A percentile compares a stretch with the other conserved stretches of the same genome.
phyloP scores from a whole-genome alignment of 805 yeast species.

The Cyberlindnera japonica region DNA sequence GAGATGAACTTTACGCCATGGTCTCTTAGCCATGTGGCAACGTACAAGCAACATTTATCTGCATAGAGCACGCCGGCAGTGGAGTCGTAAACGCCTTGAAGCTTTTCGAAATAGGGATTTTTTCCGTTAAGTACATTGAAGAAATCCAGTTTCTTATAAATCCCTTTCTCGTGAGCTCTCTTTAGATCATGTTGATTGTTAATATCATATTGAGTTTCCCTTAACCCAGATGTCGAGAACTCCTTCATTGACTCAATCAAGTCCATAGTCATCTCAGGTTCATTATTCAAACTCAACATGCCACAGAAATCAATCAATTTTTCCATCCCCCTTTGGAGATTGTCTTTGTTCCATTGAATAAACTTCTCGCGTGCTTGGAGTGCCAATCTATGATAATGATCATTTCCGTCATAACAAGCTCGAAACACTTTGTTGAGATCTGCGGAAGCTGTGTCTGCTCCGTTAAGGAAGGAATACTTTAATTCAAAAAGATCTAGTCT shows the following conservation, averaged over 20 bases:
- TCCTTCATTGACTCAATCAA: constrained; percentile 16
- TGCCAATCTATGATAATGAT: constrained; percentile 29
- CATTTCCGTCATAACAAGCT: constrained; percentile 33
- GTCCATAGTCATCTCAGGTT: constrained; percentile 1
- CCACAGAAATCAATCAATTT: constrained; percentile 13
- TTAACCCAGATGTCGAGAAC: constrained; percentile 5
- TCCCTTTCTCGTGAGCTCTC: constrained; percentile 28
- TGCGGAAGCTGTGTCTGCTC: constrained; percentile 39
- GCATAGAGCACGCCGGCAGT: constrained; percentile 34
- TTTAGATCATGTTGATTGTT: constrained; percentile 26
- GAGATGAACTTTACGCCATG: constrained; percentile 34
- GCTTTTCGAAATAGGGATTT: constrained; percentile 16
- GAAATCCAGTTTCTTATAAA: constrained; percentile 23
- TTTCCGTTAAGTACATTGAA: constrained; percentile 15
- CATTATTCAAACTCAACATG: constrained; percentile 6
- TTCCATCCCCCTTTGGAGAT: constrained; percentile 5
- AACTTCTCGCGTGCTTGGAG: constrained; percentile 14
- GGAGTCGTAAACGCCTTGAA: constrained; percentile 23
- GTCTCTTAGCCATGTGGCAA: constrained; percentile 23
- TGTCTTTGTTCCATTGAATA: constrained; percentile 13
- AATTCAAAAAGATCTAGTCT: constrained; percentile 29
- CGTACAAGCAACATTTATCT: constrained; percentile 29
- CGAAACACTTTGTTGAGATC: constrained; percentile 39
- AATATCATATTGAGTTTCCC: constrained; percentile 24
- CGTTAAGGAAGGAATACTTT: constrained; percentile 30